phyloP scores from a whole-genome alignment of 768 basidiomycete species.

The Leccinum rimulosum region DNA sequence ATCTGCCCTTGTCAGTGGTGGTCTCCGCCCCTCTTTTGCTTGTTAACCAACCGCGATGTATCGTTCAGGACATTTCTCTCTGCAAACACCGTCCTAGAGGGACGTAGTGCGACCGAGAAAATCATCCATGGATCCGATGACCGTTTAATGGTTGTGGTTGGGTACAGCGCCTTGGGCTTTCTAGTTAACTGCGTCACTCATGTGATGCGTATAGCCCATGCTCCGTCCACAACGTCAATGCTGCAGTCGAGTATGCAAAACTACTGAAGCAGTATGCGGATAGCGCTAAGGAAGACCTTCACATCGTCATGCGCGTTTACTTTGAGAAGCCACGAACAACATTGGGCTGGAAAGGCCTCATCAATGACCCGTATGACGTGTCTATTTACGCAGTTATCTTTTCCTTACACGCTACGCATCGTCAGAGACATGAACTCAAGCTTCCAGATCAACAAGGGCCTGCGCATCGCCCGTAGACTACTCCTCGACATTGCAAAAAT shows the following conservation, averaged over 20 bases:
- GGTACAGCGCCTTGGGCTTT: slow-evolving; percentile 43
- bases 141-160: slow-evolving; percentile 87
- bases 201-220: slow-evolving; percentile 60
- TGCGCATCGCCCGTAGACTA: slow-evolving; percentile 82
- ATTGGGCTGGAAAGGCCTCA: slow-evolving; percentile 98
- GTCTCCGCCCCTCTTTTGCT: background rate
- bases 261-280: slow-evolving; percentile 80
- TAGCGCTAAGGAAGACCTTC: slow-evolving; percentile 74
- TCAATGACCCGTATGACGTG: slow-evolving; percentile 76
- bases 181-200: slow-evolving; percentile 6
- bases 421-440: slow-evolving; percentile 73
- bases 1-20: slow-evolving; percentile 71
- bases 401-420: background rate
- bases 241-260: slow-evolving; percentile 84
- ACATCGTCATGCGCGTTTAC: slow-evolving; percentile 98
- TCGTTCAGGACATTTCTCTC: slow-evolving; percentile 63
- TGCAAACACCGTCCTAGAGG: slow-evolving; percentile 88
- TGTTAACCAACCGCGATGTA: slow-evolving; percentile 4
- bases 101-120: slow-evolving; percentile 72
- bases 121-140: slow-evolving; percentile 88
- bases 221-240: slow-evolving; percentile 87
- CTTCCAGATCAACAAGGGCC: slow-evolving; percentile 96
- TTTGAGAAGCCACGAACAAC: slow-evolving; percentile 97
- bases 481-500: slow-evolving; percentile 87
- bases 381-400: background rate